These are phyloP conservation scores for Purpureocillium takamizusanense DNA, from an alignment of 2,329 filamentous ascomycete species.

Conservation along the genomic window DNA sequence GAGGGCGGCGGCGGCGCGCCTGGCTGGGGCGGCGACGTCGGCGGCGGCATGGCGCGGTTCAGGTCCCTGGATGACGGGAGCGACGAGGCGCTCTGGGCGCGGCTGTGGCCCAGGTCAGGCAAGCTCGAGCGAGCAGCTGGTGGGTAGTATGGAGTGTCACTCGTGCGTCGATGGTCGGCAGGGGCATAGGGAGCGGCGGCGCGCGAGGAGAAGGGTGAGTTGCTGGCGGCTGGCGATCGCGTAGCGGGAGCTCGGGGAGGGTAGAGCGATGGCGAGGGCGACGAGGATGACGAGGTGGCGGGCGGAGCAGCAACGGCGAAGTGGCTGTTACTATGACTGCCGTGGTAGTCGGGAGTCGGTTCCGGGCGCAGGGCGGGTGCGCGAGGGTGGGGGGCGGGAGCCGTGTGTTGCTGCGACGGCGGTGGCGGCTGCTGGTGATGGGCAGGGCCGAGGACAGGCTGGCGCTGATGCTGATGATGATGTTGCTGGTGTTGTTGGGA, in stretches of 20 bases:
- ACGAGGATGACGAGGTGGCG: neutral
- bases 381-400: neutral
- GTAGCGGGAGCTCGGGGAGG: conserved; percentile 1
- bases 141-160: conserved; percentile 34
- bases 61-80: conserved; percentile 25
- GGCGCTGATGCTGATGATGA: neutral
- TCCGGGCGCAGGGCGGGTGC: neutral
- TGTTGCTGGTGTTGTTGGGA: conserved; percentile 8
- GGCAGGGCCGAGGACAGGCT: neutral
- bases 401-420: neutral
- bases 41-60: conserved; percentile 35
- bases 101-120: conserved; percentile 27
- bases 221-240: conserved; percentile 4
- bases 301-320: neutral
- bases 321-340: neutral
- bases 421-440: neutral
- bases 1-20: conserved; percentile 17
- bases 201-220: conserved; percentile 2
- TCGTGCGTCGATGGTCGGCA: conserved; percentile 26
- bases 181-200: conserved; percentile 16
- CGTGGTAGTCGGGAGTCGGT: neutral
- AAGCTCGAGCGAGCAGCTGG: conserved; percentile 18
- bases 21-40: conserved; percentile 31
- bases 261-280: conserved; percentile 3
- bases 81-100: conserved; percentile 36